These are phyloP conservation scores for Corynascus novoguineensis DNA, from an alignment of 495 filamentous ascomycete species.

Conservation along the genomic window DNA sequence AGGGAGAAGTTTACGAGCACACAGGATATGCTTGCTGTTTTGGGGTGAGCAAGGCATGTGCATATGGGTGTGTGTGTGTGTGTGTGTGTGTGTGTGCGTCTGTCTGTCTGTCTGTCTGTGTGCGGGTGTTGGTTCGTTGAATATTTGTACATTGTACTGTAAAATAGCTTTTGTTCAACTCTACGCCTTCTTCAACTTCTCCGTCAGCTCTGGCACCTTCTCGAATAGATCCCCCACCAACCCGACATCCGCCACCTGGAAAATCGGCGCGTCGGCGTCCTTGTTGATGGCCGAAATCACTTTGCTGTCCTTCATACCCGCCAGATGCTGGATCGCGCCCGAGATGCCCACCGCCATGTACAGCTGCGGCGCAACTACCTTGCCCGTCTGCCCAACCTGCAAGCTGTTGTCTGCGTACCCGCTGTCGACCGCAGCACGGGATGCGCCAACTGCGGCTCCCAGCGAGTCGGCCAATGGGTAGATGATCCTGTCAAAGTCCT, in stretches of 20 bases:
- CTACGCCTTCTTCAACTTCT: slow-evolving; percentile 75
- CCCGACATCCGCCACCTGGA: slow-evolving; percentile 95
- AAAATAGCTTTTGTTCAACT: slow-evolving; percentile 5
- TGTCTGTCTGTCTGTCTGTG: background rate
- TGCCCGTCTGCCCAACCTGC: slow-evolving; percentile 96
- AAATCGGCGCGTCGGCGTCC: slow-evolving; percentile 92
- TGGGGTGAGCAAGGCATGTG: slow-evolving; percentile 42
- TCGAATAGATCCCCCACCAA: slow-evolving; percentile 93
- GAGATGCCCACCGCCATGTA: slow-evolving; percentile 95
- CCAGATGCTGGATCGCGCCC: slow-evolving; percentile 95
- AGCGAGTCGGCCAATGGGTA: slow-evolving; percentile 84
- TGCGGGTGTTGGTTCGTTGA: slow-evolving; percentile 5
- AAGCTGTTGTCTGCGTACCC: slow-evolving; percentile 99
- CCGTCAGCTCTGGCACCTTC: slow-evolving; percentile 90
- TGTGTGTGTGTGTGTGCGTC: slow-evolving; percentile 11
- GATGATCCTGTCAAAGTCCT: slow-evolving; percentile 92
- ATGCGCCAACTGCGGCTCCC: slow-evolving; percentile 90
- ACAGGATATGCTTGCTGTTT: slow-evolving; percentile 71
- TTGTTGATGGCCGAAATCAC: slow-evolving; percentile 99
- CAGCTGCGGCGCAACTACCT: slow-evolving; percentile 93
- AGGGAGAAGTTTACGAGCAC: slow-evolving; percentile 79
- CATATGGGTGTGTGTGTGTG: background rate
- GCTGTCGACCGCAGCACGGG: slow-evolving; percentile 90
- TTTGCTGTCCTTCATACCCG: slow-evolving; percentile 99
- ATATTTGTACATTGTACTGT: slow-evolving; percentile 15